Conservation (phyloP, 2,329 filamentous ascomycete species). For the Epichloe typhina region DNA sequence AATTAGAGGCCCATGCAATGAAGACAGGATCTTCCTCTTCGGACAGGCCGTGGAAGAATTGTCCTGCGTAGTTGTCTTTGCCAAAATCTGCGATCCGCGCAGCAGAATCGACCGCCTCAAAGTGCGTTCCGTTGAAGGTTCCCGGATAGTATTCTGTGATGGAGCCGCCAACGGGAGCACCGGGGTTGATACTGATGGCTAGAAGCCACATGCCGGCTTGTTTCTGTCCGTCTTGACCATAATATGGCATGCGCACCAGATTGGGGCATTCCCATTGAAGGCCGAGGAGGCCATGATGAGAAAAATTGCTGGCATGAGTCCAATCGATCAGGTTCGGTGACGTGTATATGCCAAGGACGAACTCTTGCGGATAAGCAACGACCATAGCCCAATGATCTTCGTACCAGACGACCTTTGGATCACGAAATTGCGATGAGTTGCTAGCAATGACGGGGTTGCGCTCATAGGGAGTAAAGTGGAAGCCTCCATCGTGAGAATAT, state of each 20-base stretch:
- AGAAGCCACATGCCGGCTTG: slow-evolving; percentile 27
- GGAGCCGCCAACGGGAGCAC: slow-evolving; percentile 42
- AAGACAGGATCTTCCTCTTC: slow-evolving; percentile 16
- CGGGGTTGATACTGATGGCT: slow-evolving; percentile 41
- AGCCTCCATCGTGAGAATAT: slow-evolving; percentile 48
- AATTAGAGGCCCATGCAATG: slow-evolving; percentile 24
- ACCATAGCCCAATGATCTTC: slow-evolving; percentile 44
- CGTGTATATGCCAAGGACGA: slow-evolving; percentile 46
- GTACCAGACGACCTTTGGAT: slow-evolving; percentile 52
- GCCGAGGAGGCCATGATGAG: slow-evolving; percentile 36
- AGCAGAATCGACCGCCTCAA: slow-evolving; percentile 20
- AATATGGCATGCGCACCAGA: slow-evolving; percentile 37
- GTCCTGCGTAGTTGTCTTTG: slow-evolving; percentile 24
- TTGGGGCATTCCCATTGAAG: slow-evolving; percentile 53
- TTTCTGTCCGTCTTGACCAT: slow-evolving; percentile 16
- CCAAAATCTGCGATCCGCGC: slow-evolving; percentile 21
- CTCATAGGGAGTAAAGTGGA: slow-evolving; percentile 45
- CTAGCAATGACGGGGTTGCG: slow-evolving; percentile 47
- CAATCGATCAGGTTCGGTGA: slow-evolving; percentile 45
- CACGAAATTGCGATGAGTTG: slow-evolving; percentile 44
- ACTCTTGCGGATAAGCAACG: slow-evolving; percentile 37
- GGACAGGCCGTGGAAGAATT: slow-evolving; percentile 18
- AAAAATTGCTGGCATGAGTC: slow-evolving; percentile 40
- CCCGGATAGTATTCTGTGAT: slow-evolving; percentile 44
- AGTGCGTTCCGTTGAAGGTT: slow-evolving; percentile 52